A percentile compares a stretch with the other conserved stretches of the same genome.
These are phyloP conservation scores for Populus simonii DNA, from an alignment of 345 rosid genomes.

Conservation along the genomic window DNA sequence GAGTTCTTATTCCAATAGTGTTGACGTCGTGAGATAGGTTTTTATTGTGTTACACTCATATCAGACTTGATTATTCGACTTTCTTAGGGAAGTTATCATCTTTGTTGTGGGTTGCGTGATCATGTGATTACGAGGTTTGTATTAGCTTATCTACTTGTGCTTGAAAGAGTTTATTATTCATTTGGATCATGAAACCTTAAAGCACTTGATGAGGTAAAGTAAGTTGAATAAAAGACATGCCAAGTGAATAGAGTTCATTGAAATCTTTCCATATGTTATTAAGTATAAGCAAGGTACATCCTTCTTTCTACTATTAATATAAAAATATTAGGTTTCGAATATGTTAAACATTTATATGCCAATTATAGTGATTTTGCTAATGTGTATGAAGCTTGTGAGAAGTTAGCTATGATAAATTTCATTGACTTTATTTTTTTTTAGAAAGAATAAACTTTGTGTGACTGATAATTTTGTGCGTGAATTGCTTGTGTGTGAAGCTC, in stretches of 20 bases:
- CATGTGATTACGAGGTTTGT: no score
- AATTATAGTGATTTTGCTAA: not conserved
- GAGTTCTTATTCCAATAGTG: no score
- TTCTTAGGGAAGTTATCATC: no score
- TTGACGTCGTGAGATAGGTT: no score
- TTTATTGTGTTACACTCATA: no score
- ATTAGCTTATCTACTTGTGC: no score
- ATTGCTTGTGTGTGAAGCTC: no score
- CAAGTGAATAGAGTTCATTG: not conserved
- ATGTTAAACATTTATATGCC: not conserved
- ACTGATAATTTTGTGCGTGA: no score
- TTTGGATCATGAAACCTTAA: not conserved
- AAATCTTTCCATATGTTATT: not conserved
- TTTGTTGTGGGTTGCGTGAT: no score
- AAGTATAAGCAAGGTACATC: not conserved
- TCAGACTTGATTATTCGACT: no score
- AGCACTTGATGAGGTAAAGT: not conserved
- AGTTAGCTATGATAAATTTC: not conserved
- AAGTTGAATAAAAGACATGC: not conserved
- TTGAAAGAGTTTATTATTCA: not conserved
- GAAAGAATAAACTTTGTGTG: not conserved
- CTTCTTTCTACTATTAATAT: not conserved
- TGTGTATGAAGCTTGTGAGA: not conserved
- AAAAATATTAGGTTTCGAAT: not conserved
- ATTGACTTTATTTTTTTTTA: not conserved